Base-by-base conservation (phyloP, 2,329 filamentous ascomycete genomes). In the Cylindrodendrum hubeiense region DNA sequence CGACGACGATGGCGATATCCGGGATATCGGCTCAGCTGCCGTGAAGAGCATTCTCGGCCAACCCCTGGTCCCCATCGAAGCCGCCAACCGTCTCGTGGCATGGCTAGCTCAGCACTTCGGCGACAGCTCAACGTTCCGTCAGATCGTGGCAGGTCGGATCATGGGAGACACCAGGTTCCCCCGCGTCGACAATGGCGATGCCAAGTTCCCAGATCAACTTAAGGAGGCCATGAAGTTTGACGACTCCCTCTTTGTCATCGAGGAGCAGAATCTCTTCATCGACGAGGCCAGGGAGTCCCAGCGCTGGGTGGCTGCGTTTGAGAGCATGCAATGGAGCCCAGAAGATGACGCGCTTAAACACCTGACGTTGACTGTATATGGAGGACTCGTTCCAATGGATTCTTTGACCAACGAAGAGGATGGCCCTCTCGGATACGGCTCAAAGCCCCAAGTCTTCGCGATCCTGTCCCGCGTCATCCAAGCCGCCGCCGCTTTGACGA, bases 251-350 rank as follows among this genome's bases (percentile, higher is more conserved):
- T 99, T 99, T 76, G 91, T 88, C 1, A 86, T 94, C 60, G 96
- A 99, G 79, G 95, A 97, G 77, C 94, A 97, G 77, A 99, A 99
- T 76, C 85, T 98, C n/a, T 98, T 93, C 78, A 83, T 95, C 53
- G 95, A 98, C 77, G 90, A 94, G 71, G 88, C 93, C 6, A 85
- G 90, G 51, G 95, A 98, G 77, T 84, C 90, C 4, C 80, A 85
- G 19, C 77, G 89, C n/a, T 98, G 94, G 94, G 80, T 85, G 0
- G 78, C 77, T 17, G 81, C 88, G 3, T 80, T 92, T 30, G 62
- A 71, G 19, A 49, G 61, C 41, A 28, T 79, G 34, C 24, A 58
- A 5, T 75, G 71, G 68, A 59, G 68, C 4, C 59, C 51, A 3
- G 60, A 72, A 1, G 75, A 74, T 9, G 59, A 60, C 2, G 71